Evolutionary conservation across 2,329 filamentous ascomycete species (phyloP).

Genomic region (Ophiobolus disseminans): DNA sequence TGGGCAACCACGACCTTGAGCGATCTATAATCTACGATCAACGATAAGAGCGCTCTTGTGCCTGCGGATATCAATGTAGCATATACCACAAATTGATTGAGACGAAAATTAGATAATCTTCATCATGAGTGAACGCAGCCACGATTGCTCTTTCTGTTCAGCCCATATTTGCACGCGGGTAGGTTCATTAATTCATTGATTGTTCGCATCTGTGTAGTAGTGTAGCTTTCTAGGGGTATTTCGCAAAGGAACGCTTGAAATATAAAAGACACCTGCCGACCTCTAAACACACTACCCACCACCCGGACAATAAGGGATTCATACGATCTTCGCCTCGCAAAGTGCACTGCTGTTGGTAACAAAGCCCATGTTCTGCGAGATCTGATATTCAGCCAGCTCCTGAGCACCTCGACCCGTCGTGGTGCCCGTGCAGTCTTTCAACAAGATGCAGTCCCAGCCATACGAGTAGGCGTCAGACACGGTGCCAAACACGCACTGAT

Average conservation of each 20-base stretch:
- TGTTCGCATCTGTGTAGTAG: too few species aligned
- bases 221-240: conserved; percentile 18
- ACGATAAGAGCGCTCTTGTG: neutral
- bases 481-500: conserved; percentile 53
- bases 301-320: conserved; percentile 6
- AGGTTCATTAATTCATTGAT: neutral
- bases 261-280: neutral
- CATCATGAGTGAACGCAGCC: too few species aligned
- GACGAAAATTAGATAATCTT: too few species aligned
- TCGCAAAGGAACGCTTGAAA: conserved; percentile 8
- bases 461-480: conserved; percentile 52
- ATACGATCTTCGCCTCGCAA: conserved; percentile 25
- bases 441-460: conserved; percentile 52
- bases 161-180: too few species aligned
- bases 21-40: too few species aligned
- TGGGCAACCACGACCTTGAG: conserved; percentile 10
- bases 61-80: too few species aligned
- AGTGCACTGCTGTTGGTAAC: conserved; percentile 49
- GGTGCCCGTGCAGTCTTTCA: conserved; percentile 52
- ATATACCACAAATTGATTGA: too few species aligned
- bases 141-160: too few species aligned
- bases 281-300: neutral
- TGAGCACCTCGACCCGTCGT: conserved; percentile 51
- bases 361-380: conserved; percentile 53
- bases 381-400: conserved; percentile 51